Evolutionary conservation across 495 filamentous ascomycete genomes (phyloP).

Genomic region (Pyrenula aspistea): DNA sequence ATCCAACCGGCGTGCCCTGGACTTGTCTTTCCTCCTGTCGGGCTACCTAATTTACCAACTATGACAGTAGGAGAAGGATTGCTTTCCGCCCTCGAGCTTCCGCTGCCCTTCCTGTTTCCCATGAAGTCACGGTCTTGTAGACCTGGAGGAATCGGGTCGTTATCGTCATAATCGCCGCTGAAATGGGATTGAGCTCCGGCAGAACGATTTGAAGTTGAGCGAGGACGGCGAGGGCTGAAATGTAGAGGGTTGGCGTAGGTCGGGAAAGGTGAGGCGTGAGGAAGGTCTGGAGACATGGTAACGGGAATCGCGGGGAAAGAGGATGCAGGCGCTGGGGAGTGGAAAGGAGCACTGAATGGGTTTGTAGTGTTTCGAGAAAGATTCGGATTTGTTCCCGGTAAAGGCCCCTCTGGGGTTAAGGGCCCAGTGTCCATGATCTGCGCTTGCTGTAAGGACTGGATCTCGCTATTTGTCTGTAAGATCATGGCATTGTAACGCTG

Average conservation of each 20-base stretch:
- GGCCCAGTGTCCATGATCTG: constrained; percentile 32
- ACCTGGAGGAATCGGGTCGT: constrained; percentile 20
- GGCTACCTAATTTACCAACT: not conserved
- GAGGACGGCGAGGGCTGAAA: constrained; percentile 22
- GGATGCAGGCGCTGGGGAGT: constrained; percentile 22
- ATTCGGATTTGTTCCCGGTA: constrained; percentile 34
- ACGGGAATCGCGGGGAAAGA: constrained; percentile 30
- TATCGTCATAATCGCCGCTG: constrained; percentile 26
- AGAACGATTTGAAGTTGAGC: constrained; percentile 37
- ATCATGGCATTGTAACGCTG: constrained; percentile 35
- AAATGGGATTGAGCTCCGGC: constrained; percentile 26
- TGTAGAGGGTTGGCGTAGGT: constrained; percentile 24
- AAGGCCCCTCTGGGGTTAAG: constrained; percentile 34
- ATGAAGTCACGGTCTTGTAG: not conserved
- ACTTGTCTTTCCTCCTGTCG: not conserved
- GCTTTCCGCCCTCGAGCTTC: not conserved
- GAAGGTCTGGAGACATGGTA: constrained; percentile 24
- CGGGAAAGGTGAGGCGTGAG: constrained; percentile 23
- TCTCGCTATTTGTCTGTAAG: constrained; percentile 36
- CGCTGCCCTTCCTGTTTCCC: not conserved
- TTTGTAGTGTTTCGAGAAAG: constrained; percentile 18
- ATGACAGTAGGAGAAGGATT: not conserved
- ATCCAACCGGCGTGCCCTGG: not conserved
- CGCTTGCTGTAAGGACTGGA: constrained; percentile 28
- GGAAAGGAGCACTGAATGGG: constrained; percentile 29